Conservation (phyloP, 192 early-diverging fungal species). For the Coemansia sp. region DNA sequence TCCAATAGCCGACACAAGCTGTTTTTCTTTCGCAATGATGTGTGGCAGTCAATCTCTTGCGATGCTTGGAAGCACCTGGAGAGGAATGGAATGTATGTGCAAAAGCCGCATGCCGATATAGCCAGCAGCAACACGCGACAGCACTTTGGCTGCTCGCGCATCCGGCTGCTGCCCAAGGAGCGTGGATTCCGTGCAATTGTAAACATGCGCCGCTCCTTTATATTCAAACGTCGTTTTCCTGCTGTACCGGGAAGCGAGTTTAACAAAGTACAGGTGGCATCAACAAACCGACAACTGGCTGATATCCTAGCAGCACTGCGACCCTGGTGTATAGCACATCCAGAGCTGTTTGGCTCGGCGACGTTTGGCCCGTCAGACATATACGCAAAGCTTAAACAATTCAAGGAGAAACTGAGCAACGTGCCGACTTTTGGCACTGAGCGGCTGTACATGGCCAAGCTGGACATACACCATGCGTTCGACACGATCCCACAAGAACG, state of each 20-base stretch:
- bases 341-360: slow-evolving; percentile 41
- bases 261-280: slow-evolving; percentile 17
- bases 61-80: slow-evolving; percentile 51
- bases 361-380: slow-evolving; percentile 54
- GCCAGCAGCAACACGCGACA: slow-evolving; percentile 4
- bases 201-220: slow-evolving; percentile 58
- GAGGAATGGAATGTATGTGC: slow-evolving; percentile 29
- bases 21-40: slow-evolving; percentile 76
- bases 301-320: slow-evolving; percentile 37
- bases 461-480: slow-evolving; percentile 76
- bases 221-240: slow-evolving; percentile 1
- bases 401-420: slow-evolving; percentile 21
- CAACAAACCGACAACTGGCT: slow-evolving; percentile 17
- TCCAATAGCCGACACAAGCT: slow-evolving; percentile 61
- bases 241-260: slow-evolving; percentile 11
- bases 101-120: slow-evolving; percentile 2
- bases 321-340: slow-evolving; percentile 12
- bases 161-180: slow-evolving; percentile 83
- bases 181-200: slow-evolving; percentile 74
- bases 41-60: slow-evolving; percentile 63
- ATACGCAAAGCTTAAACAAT: slow-evolving; percentile 40
- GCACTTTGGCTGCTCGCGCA: slow-evolving; percentile 56
- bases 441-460: slow-evolving; percentile 72
- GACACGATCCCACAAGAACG: slow-evolving; percentile 79
- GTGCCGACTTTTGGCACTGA: slow-evolving; percentile 2